These are phyloP conservation scores for Geotrichum ghanense DNA, from an alignment of 805 yeast genomes.

Conservation along the genomic window DNA sequence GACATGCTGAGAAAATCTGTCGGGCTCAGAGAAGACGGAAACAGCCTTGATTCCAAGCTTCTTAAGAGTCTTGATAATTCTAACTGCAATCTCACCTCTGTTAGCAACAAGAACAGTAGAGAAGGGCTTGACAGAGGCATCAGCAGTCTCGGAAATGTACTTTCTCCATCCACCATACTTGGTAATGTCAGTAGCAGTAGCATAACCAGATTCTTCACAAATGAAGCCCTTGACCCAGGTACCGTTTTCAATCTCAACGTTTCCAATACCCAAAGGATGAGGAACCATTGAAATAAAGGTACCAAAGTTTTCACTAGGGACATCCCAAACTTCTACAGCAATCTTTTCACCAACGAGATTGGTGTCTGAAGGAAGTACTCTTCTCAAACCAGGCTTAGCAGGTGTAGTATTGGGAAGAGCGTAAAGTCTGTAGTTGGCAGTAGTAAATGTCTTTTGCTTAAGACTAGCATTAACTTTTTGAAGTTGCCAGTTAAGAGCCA, in stretches of 20 bases:
- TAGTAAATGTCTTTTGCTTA: slow-evolving; percentile 53
- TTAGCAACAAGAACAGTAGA: slow-evolving; percentile 85
- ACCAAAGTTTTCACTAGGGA: slow-evolving; percentile 73
- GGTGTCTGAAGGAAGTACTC: slow-evolving; percentile 34
- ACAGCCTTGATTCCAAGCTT: slow-evolving; percentile 67
- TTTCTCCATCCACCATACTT: slow-evolving; percentile 78
- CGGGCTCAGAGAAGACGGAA: slow-evolving; percentile 87
- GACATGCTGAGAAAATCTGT: slow-evolving; percentile 81
- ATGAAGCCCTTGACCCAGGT: slow-evolving; percentile 85
- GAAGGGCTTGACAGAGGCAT: slow-evolving; percentile 45
- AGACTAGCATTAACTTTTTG: slow-evolving; percentile 71
- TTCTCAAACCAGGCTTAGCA: slow-evolving; percentile 85
- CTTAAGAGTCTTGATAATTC: slow-evolving; percentile 82
- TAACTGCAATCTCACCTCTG: slow-evolving; percentile 95
- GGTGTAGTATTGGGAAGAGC: slow-evolving; percentile 71
- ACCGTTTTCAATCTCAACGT: slow-evolving; percentile 73
- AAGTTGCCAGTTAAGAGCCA: slow-evolving; percentile 90
- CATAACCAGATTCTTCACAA: slow-evolving; percentile 85
- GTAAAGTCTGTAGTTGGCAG: slow-evolving; percentile 60
- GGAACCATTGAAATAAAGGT: slow-evolving; percentile 81
- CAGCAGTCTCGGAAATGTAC: slow-evolving; percentile 31
- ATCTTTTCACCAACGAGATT: slow-evolving; percentile 41
- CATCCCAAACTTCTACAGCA: slow-evolving; percentile 70
- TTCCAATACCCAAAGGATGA: slow-evolving; percentile 89
- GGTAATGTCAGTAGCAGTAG: slow-evolving; percentile 68